Evolutionary conservation across 2,329 filamentous ascomycete genomes (phyloP).

Genomic region (Pseudogymnoascus sp.): DNA sequence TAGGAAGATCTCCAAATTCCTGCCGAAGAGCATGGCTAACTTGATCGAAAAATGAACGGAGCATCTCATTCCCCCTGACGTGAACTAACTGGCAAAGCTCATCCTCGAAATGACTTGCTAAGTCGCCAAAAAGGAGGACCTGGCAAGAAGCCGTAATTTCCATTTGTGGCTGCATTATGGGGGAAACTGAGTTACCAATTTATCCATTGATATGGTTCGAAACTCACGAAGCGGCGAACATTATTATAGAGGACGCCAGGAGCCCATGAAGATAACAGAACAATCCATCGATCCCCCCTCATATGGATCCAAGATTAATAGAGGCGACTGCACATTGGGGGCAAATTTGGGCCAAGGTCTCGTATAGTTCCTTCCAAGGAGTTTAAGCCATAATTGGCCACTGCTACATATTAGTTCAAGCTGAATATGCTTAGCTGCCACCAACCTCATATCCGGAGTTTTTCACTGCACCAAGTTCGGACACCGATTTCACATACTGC

Average conservation of each 20-base stretch:
- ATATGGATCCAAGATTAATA: background rate
- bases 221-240: no score
- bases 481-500: background rate
- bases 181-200: background rate
- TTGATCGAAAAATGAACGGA: constrained; percentile 1
- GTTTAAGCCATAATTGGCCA: constrained; percentile 2
- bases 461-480: background rate
- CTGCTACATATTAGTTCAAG: constrained; percentile 1
- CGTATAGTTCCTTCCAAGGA: background rate
- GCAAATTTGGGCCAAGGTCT: background rate
- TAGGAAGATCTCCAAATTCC: background rate
- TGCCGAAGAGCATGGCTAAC: background rate
- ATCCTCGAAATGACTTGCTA: background rate
- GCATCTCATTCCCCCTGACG: background rate
- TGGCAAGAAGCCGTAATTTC: background rate
- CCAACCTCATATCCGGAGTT: background rate
- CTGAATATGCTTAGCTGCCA: background rate
- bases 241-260: background rate
- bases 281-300: background rate
- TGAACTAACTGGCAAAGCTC: background rate
- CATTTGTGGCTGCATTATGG: background rate
- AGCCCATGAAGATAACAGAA: background rate
- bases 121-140: background rate
- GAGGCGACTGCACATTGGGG: background rate
- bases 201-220: background rate